Evolutionary conservation across 371 early-diverging fungal genomes (phyloP), one percentile per base, ranked within the genome.

Genomic region (Mortierella sp.): DNA sequence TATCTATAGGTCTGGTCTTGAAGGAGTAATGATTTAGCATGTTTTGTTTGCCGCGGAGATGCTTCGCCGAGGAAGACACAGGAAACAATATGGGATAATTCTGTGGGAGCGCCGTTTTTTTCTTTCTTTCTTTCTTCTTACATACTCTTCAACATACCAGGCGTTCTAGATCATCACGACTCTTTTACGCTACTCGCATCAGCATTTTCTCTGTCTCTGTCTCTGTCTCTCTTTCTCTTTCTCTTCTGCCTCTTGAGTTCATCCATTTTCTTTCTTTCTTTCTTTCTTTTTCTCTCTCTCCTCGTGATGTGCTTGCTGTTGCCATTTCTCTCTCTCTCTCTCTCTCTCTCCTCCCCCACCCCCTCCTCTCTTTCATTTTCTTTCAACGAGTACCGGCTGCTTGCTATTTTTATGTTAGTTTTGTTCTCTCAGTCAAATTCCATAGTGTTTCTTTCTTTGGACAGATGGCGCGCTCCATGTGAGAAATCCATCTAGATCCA

Each of bases 81-180:
- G 50, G 50, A 50, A 50, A 14, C 4, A 16, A 50, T 23, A 53
- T 23, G 23, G 53, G 53, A 50, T 50, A 43, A 55, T 28, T 43
- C 53, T 50, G 15, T 58, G 37, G 37, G 16, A 51, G 18, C 44
- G 55, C 55, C 44, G 44, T 48, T 43, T 52, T 47, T 19, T 47
- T 18, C 18, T 26, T 44, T 26, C 48, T 56, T 28, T 55, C 4
- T 23, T 56, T 53, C 23, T 9, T 37, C 9, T 37, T 9, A 37
- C 37, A 37, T 37, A 37, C 37, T 37, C 37, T 9, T 37, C 37
- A 37, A 37, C 37, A 37, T 37, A 37, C 37, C 37, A 37, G 37
- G 37, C 9, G 37, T 37, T 37, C 37, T 37, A 37, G 37, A 37
- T 37, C 37, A 9, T 37, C 37, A 37, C 37, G 37, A 37, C 3